Conservation (phyloP, 2,329 filamentous ascomycete genomes). For the Diaporthe caulivora region DNA sequence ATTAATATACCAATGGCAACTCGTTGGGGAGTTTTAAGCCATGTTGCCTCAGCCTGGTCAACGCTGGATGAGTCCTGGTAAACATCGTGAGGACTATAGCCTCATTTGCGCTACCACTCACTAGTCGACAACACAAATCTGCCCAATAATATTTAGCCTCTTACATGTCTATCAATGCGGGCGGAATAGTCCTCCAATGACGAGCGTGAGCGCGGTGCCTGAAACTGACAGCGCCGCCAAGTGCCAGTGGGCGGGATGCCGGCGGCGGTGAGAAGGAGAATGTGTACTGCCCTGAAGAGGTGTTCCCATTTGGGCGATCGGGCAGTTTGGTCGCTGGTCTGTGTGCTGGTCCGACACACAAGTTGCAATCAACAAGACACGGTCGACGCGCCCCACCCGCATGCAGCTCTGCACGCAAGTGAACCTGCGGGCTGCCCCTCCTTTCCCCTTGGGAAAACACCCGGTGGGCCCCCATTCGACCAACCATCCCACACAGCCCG, state of each 20-base stretch:
- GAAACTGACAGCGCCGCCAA: conserved; percentile 24
- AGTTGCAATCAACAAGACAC: conserved; percentile 25
- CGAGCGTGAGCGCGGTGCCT: neutral
- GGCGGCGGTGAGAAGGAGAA: conserved; percentile 4
- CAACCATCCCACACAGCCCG: conserved; percentile 3
- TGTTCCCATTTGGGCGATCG: neutral
- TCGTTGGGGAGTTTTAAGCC: no score
- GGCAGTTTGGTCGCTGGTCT: neutral
- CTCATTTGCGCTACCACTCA: neutral
- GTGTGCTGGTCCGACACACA: neutral
- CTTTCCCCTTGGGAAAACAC: conserved; percentile 29
- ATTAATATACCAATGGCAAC: neutral
- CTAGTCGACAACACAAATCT: neutral
- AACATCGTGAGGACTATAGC: neutral
- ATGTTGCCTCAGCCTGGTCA: neutral
- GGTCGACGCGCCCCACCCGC: conserved; percentile 29
- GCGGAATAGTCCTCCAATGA: conserved; percentile 18
- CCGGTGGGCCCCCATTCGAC: conserved; percentile 7
- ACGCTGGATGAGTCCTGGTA: no score
- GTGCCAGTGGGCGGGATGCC: neutral
- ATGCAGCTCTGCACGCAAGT: neutral
- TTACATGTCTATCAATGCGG: conserved; percentile 17
- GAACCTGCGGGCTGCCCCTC: conserved; percentile 2
- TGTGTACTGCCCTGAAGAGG: neutral
- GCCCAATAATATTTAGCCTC: neutral